A percentile compares a stretch with the other conserved stretches of the same genome.
Evolutionary conservation across 768 basidiomycete genomes (phyloP).

Genomic region (Rhizopogon vesiculosus): DNA sequence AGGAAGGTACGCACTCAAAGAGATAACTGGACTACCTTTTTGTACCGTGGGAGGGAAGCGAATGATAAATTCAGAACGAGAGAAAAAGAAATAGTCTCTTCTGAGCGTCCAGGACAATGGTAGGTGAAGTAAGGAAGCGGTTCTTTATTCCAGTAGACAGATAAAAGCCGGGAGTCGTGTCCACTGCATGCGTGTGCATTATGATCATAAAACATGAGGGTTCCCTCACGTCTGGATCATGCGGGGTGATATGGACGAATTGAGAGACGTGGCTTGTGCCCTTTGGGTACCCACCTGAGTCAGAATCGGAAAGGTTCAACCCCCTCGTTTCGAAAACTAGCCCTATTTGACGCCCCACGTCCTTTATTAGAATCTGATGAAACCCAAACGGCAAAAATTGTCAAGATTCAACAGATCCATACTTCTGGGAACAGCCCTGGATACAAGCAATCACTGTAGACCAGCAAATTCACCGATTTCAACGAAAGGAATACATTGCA

Average conservation of each 20-base stretch:
- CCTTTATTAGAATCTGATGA: conserved; percentile 26
- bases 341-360: conserved; percentile 23
- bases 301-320: conserved; percentile 10
- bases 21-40: background rate
- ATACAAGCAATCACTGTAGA: conserved; percentile 15
- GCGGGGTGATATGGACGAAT: conserved; percentile 11
- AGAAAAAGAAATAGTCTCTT: background rate
- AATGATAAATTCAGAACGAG: background rate
- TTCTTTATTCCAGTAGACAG: conserved; percentile 6
- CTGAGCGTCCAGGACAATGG: background rate
- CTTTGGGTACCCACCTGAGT: background rate
- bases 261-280: conserved; percentile 3
- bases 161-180: conserved; percentile 25
- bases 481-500: background rate
- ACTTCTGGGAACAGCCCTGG: conserved; percentile 14
- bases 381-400: conserved; percentile 21
- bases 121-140: background rate
- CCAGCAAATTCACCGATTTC: background rate
- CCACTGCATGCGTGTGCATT: conserved; percentile 19
- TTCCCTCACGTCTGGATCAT: conserved; percentile 12
- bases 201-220: conserved; percentile 23
- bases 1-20: background rate
- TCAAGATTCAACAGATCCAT: conserved; percentile 15
- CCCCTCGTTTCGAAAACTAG: conserved; percentile 25
- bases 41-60: conserved; percentile 2